A percentile compares a stretch with the other conserved stretches of the same genome.
These are phyloP conservation scores for Saussurea involucrata DNA, from an alignment of 129 eudicot species.

Conservation along the genomic window DNA sequence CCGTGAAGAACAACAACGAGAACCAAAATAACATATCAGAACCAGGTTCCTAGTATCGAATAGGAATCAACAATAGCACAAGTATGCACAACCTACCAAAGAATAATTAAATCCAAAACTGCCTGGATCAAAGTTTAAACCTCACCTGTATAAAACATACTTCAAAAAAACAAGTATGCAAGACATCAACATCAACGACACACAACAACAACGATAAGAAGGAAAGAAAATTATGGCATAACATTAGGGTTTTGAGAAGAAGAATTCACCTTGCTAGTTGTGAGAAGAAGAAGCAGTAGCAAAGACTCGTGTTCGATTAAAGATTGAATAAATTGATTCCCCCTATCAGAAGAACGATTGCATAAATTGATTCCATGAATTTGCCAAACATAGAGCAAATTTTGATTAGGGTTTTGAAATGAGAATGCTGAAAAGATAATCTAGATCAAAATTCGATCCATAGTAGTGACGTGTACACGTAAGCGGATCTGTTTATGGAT, in stretches of 20 bases:
- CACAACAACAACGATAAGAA: not conserved
- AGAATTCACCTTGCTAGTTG: not conserved
- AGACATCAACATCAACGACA: not conserved
- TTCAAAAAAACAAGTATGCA: not conserved
- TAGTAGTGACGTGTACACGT: not conserved
- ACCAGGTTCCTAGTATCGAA: not conserved
- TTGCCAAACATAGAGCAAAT: not conserved
- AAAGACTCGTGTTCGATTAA: not conserved
- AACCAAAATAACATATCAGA: not conserved
- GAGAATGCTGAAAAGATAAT: not conserved
- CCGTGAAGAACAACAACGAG: not conserved
- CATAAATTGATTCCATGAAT: not conserved
- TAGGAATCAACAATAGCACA: too few relatives aligned
- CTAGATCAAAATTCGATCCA: not conserved
- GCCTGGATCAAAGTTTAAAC: not conserved
- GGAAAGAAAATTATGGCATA: not conserved
- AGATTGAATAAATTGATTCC: not conserved
- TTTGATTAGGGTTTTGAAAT: constrained; percentile 28
- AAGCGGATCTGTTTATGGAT: not conserved
- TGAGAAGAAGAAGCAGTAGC: not conserved
- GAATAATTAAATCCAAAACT: too few relatives aligned
- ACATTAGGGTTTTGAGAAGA: not conserved
- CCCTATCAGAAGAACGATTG: not conserved
- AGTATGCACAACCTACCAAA: too few relatives aligned
- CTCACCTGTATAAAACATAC: not conserved